Evolutionary conservation across 495 filamentous ascomycete genomes (phyloP).

Genomic region (Thermothielavioides terrestris): DNA sequence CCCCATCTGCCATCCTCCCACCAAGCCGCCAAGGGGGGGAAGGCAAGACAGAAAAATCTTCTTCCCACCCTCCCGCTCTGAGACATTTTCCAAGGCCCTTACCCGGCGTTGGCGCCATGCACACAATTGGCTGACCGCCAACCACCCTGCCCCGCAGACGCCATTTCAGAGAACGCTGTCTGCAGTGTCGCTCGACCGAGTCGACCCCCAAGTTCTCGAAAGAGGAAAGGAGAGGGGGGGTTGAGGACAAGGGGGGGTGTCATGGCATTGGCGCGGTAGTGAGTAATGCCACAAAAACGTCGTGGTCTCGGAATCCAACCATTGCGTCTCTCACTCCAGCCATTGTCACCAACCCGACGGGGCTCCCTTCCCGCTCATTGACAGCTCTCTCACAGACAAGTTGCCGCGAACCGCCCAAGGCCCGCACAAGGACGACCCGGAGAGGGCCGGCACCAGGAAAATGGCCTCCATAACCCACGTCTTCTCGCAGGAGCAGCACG

Average conservation of each 20-base stretch:
- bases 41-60: background rate
- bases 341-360: background rate
- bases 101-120: slow-evolving; percentile 12
- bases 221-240: slow-evolving; percentile 1
- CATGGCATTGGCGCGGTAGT: slow-evolving; percentile 6
- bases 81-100: slow-evolving; percentile 2
- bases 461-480: slow-evolving; percentile 19
- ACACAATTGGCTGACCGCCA: slow-evolving; percentile 15
- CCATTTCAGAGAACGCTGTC: too few relatives aligned
- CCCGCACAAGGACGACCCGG: background rate
- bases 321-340: background rate
- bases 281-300: slow-evolving; percentile 9
- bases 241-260: background rate
- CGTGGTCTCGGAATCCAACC: background rate
- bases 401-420: too few relatives aligned
- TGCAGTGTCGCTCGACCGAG: too few relatives aligned
- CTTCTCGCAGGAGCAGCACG: slow-evolving; percentile 27
- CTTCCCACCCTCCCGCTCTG: slow-evolving; percentile 5
- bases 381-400: background rate
- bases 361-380: background rate
- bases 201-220: background rate
- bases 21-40: background rate
- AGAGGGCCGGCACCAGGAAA: background rate
- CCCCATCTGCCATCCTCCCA: slow-evolving; percentile 1
- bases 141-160: slow-evolving; percentile 7